Evolutionary conservation across 2,329 filamentous ascomycete genomes (phyloP).

Genomic region (Fusarium sp.): DNA sequence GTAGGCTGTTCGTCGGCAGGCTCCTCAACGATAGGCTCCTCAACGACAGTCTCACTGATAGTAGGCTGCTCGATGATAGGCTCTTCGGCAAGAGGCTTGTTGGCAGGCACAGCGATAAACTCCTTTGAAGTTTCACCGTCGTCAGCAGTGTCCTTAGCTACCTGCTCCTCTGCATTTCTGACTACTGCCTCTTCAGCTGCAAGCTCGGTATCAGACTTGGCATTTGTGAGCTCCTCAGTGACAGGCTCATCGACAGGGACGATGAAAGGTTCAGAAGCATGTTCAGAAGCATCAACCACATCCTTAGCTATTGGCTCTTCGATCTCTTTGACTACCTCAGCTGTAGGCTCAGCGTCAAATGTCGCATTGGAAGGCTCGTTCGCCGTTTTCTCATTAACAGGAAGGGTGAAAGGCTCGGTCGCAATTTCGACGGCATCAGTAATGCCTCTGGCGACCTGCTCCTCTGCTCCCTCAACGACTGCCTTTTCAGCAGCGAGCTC

Average conservation of each 20-base stretch:
- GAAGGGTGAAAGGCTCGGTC: not conserved
- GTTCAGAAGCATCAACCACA: not conserved
- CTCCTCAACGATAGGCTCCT: not conserved
- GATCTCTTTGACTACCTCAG: not conserved
- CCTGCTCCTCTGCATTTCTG: not conserved
- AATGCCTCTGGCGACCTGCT: not conserved
- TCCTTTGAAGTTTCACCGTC: not conserved
- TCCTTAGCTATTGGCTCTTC: not conserved
- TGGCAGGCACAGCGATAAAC: not conserved
- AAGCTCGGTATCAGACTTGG: not conserved
- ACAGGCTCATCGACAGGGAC: not conserved
- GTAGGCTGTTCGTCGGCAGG: not conserved
- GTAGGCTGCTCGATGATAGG: not conserved
- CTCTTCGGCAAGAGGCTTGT: not conserved
- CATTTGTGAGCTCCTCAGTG: not conserved
- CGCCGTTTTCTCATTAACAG: not conserved
- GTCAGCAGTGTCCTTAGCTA: not conserved
- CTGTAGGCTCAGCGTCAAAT: not conserved
- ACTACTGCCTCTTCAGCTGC: not conserved
- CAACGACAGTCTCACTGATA: not conserved
- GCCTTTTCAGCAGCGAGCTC: slow-evolving; percentile 1
- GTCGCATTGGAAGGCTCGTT: not conserved
- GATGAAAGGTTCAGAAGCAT: not conserved
- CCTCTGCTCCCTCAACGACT: not conserved
- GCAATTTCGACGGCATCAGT: not conserved